Evolutionary conservation across 2,329 filamentous ascomycete species (phyloP), one percentile per base, ranked within the genome.

Genomic region (Rhinocladiella similis): DNA sequence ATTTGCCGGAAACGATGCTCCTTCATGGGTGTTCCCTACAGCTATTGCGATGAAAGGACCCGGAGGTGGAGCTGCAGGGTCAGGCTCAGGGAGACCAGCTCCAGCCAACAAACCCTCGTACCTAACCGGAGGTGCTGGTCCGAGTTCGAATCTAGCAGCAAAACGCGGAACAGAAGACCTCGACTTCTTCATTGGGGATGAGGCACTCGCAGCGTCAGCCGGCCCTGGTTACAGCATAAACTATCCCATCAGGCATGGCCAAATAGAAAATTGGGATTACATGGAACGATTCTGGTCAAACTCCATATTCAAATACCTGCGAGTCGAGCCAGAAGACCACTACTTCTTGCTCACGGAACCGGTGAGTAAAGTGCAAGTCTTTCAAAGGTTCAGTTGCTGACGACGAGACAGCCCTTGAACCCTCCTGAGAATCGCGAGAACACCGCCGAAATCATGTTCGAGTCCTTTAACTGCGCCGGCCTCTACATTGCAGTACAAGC

Each of bases 211-310:
- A 60, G 93, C 93, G 45, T 81, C 90, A 46, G 84, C 80, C 64
- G 94, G 94, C 55, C 91, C 94, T 66, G 91, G 94, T 64, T 99
- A 99, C 76, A 93, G 91, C 56, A 82, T 99, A 72, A 91, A 97
- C 77, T 99, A 97, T 75, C 94, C 94, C 56, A 97, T 99, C 68
- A 87, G 94, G 64, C 94, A 99, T 71, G 94, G 94, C 47, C 94
- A 99, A 79, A 90, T 99, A 74, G 94, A 99, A 79, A 97, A 99
- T 73, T 99, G 94, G 94, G 94, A 99, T 76, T 90, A 97, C 69
- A 99, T 99, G 94, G 94, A 99, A 76, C 88, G 94, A 62, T 99
- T 97, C 79, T 99, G 94, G 94, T 97, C 95, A 65, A 97, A 97
- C 79, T 99, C 94, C 62, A 99, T 99, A 77, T 99, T 99, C 85